A percentile compares a stretch with the other conserved stretches of the same genome.
Conservation (phyloP, 2,329 filamentous ascomycete genomes). For the Dryadomyces quercus-mongolicae region DNA sequence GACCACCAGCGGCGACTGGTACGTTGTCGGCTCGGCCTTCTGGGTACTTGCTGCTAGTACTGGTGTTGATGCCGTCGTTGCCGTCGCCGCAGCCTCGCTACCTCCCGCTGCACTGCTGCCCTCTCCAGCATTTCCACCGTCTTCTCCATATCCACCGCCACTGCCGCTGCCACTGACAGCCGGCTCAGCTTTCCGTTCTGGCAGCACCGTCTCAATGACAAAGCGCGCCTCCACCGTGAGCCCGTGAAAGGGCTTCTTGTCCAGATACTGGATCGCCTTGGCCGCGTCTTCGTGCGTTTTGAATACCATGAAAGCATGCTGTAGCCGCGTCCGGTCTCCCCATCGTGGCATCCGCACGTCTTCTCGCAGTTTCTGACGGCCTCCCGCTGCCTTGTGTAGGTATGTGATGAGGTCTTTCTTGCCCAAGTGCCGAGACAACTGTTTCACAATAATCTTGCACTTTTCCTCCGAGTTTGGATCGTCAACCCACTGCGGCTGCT, state of each 20-base stretch:
- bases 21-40: no score
- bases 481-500: neutral
- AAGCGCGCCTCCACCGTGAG: conserved; percentile 6
- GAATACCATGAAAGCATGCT: conserved; percentile 8
- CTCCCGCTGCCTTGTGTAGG: conserved; percentile 2
- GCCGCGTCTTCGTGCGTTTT: conserved; percentile 1
- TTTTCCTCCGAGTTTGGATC: neutral
- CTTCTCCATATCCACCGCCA: neutral
- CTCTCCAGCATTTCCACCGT: neutral
- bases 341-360: conserved; percentile 5
- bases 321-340: neutral
- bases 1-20: neutral
- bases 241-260: conserved; percentile 1
- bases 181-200: neutral
- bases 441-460: conserved; percentile 8
- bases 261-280: neutral
- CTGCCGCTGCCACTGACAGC: neutral
- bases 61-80: no score
- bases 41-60: no score
- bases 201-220: conserved; percentile 2
- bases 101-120: neutral
- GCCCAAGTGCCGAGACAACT: conserved; percentile 7
- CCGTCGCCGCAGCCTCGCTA: no score
- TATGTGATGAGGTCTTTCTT: conserved; percentile 2
- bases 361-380: conserved; percentile 6